phyloP scores from a whole-genome alignment of 257 asterid species.

The Knoxia roxburghii region DNA sequence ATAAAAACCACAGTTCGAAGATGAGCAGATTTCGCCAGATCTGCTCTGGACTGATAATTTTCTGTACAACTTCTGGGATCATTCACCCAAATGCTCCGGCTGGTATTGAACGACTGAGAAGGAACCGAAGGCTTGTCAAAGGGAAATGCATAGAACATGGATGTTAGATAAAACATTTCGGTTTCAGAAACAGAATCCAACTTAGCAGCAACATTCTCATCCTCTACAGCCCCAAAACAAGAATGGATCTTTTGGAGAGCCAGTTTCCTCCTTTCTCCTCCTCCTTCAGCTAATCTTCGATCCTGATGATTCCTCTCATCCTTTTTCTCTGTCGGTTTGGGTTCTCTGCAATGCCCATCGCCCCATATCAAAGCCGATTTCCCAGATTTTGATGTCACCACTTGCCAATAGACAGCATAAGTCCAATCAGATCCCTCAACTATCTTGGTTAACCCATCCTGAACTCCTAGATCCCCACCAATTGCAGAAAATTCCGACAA shows the following conservation, averaged over 20 bases:
- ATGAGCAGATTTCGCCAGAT: conserved; percentile 54
- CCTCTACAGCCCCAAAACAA: conserved; percentile 70
- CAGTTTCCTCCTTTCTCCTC: conserved; percentile 46
- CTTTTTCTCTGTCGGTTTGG: conserved; percentile 35
- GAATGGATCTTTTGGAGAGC: conserved; percentile 69
- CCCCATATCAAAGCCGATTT: conserved; percentile 97
- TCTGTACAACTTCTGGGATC: conserved; percentile 49
- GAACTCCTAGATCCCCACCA: conserved; percentile 68
- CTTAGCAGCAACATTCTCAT: conserved; percentile 59
- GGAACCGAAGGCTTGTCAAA: conserved; percentile 90
- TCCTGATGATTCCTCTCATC: conserved; percentile 18
- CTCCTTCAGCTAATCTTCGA: conserved; percentile 24
- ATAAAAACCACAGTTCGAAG: conserved; percentile 56
- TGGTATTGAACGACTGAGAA: conserved; percentile 89
- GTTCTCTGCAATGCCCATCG: conserved; percentile 71
- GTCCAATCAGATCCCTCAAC: conserved; percentile 82
- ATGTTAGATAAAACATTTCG: conserved; percentile 77
- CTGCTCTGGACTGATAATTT: conserved; percentile 67
- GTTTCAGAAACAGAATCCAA: conserved; percentile 62
- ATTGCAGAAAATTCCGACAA: conserved; percentile 64
- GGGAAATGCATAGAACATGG: conserved; percentile 83
- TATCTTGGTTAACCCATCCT: conserved; percentile 55
- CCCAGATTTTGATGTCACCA: conserved; percentile 78
- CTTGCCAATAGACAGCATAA: conserved; percentile 94
- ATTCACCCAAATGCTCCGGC: conserved; percentile 74